Percentiles rank a stretch among this genome's conserved stretches.
phyloP scores from a whole-genome alignment of 495 filamentous ascomycete species.

The Penicillium odoratum region DNA sequence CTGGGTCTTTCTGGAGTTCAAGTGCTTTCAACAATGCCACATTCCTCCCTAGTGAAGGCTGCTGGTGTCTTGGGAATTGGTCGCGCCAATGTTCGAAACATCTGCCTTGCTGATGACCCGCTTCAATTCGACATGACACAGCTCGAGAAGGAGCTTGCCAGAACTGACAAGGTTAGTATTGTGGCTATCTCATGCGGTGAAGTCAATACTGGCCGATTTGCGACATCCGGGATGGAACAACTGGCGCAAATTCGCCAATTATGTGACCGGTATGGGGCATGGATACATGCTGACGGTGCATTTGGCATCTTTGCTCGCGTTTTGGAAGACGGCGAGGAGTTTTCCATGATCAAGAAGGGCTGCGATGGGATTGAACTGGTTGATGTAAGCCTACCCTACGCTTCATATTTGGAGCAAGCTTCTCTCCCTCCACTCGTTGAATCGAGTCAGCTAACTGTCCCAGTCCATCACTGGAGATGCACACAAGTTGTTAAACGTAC shows the following conservation, averaged over 20 bases:
- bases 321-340: conserved; percentile 60
- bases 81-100: conserved; percentile 60
- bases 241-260: conserved; percentile 64
- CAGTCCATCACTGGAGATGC: conserved; percentile 77
- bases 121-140: conserved; percentile 67
- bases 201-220: conserved; percentile 88
- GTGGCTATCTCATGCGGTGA: conserved; percentile 80
- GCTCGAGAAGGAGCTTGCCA: conserved; percentile 54
- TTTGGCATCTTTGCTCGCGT: conserved; percentile 83
- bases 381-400: conserved; percentile 40
- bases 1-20: conserved; percentile 67
- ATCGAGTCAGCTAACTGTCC: too few relatives aligned
- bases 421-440: too few relatives aligned
- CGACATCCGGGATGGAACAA: conserved; percentile 57
- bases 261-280: conserved; percentile 73
- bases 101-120: conserved; percentile 53
- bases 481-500: conserved; percentile 94
- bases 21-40: conserved; percentile 75
- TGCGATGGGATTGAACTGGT: conserved; percentile 74
- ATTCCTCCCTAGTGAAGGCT: conserved; percentile 81
- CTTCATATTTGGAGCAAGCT: too few relatives aligned
- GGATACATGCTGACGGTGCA: conserved; percentile 90
- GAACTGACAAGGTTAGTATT: conserved; percentile 61
- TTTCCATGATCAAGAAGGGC: conserved; percentile 52
- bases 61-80: conserved; percentile 81